Percentiles rank a stretch among this genome's conserved stretches.
These are phyloP conservation scores for Schizonepeta tenuifolia DNA, from an alignment of 257 asterid genomes.

Conservation along the genomic window DNA sequence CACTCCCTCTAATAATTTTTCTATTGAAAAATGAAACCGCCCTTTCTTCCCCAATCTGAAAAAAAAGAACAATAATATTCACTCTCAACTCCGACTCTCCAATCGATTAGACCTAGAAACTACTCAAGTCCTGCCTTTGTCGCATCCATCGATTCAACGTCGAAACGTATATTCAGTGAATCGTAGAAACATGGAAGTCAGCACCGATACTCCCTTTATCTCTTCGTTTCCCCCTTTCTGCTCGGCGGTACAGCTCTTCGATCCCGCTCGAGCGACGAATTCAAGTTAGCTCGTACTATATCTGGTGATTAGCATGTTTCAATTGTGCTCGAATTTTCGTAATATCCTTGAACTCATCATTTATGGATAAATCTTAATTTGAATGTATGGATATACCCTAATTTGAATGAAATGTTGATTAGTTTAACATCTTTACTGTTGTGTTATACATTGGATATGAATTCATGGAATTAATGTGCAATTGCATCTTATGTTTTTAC, in stretches of 20 bases:
- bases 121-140: no score
- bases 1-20: no score
- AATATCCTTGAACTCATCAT: conserved; percentile 2
- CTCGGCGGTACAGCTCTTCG: conserved; percentile 39
- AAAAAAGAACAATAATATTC: no score
- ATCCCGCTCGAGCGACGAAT: conserved; percentile 59
- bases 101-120: no score
- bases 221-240: conserved; percentile 10
- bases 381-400: conserved; percentile 42
- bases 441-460: not conserved
- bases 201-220: conserved; percentile 32
- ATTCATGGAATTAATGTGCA: conserved; percentile 12
- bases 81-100: no score
- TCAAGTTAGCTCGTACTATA: conserved; percentile 42
- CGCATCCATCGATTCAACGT: no score
- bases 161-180: conserved; percentile 22
- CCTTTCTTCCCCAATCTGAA: no score
- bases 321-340: conserved; percentile 26
- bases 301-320: conserved; percentile 25
- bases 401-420: conserved; percentile 31
- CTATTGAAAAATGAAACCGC: no score
- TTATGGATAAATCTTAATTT: conserved; percentile 33
- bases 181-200: conserved; percentile 24
- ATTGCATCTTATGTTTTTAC: not conserved
- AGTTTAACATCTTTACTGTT: conserved; percentile 15